A percentile compares a stretch with the other conserved stretches of the same genome.
Evolutionary conservation across 2,329 filamentous ascomycete species (phyloP).

Genomic region (Ascochyta lentis): DNA sequence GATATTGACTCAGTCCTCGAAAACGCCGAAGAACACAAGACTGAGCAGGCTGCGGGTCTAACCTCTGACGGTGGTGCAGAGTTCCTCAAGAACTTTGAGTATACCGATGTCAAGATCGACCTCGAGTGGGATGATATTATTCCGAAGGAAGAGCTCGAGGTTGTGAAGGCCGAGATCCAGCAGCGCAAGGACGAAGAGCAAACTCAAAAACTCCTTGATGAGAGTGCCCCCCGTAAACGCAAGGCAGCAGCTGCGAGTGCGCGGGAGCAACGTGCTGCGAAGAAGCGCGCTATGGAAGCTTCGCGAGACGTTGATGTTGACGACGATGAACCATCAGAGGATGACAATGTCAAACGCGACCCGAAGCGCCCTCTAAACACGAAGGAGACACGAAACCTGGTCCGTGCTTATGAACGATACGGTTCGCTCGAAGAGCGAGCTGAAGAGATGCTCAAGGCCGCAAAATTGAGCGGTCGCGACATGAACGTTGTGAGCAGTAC

Average conservation of each 20-base stretch:
- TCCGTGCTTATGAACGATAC: conserved; percentile 88
- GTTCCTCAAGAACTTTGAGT: conserved; percentile 87
- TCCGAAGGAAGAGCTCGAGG: conserved; percentile 87
- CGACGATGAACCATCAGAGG: conserved; percentile 54
- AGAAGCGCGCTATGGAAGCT: conserved; percentile 73
- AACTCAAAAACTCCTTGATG: conserved; percentile 79
- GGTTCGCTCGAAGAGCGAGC: conserved; percentile 88
- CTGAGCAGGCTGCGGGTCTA: conserved; percentile 91
- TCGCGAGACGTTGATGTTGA: conserved; percentile 69
- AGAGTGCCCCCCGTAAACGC: conserved; percentile 80
- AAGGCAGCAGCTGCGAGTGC: conserved; percentile 68
- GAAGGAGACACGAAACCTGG: conserved; percentile 90
- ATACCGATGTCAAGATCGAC: conserved; percentile 96
- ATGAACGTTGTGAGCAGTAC: conserved; percentile 77
- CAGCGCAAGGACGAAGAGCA: conserved; percentile 83
- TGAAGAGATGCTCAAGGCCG: conserved; percentile 86
- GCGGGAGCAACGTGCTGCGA: conserved; percentile 69
- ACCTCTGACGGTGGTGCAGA: conserved; percentile 96
- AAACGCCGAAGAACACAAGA: conserved; percentile 96
- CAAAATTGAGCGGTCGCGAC: conserved; percentile 83
- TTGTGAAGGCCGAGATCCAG: conserved; percentile 88
- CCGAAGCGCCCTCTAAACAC: conserved; percentile 89
- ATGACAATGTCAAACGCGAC: conserved; percentile 67
- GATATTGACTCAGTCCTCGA: conserved; percentile 97
- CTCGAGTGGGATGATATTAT: conserved; percentile 99